Conservation (phyloP, 306 rosid species). For the Prunus dulcis region DNA sequence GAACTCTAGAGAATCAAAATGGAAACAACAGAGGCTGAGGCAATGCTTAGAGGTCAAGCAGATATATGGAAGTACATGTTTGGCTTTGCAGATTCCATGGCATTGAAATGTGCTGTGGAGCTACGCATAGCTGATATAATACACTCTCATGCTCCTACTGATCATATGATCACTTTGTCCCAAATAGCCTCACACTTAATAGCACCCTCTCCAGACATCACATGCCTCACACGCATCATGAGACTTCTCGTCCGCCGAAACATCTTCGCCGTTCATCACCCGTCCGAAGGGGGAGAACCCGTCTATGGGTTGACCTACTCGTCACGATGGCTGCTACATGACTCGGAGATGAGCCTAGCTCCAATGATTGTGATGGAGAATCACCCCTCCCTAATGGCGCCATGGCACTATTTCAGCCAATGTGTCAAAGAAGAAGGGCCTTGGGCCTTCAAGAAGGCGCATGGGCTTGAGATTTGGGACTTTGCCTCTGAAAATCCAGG, state of each 20-base stretch:
- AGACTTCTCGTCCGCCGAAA: slow-evolving; percentile 24
- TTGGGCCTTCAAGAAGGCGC: slow-evolving; percentile 26
- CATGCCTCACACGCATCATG: slow-evolving; percentile 40
- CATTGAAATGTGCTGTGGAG: slow-evolving; percentile 39
- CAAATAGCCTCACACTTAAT: slow-evolving; percentile 25
- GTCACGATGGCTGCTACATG: slow-evolving; percentile 32
- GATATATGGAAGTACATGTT: slow-evolving; percentile 39
- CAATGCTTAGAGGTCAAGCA: slow-evolving; percentile 36
- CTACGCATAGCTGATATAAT: slow-evolving; percentile 43
- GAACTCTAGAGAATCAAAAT: background rate
- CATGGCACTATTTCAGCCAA: slow-evolving; percentile 33
- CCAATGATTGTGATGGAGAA: slow-evolving; percentile 22
- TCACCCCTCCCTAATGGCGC: slow-evolving; percentile 13
- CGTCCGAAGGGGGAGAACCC: slow-evolving; percentile 13
- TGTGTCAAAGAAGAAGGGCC: slow-evolving; percentile 23
- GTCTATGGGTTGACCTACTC: slow-evolving; percentile 22
- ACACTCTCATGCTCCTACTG: slow-evolving; percentile 13
- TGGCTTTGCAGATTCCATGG: slow-evolving; percentile 40
- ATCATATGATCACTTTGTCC: slow-evolving; percentile 20
- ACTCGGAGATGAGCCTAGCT: slow-evolving; percentile 17
- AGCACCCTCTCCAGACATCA: slow-evolving; percentile 21
- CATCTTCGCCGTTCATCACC: slow-evolving; percentile 26
- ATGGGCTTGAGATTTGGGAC: slow-evolving; percentile 34
- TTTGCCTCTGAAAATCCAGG: slow-evolving; percentile 16
- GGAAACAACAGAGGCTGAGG: slow-evolving; percentile 18